Conservation (phyloP, 1,284 basidiomycete genomes). For the Ganoderma lucidum region DNA sequence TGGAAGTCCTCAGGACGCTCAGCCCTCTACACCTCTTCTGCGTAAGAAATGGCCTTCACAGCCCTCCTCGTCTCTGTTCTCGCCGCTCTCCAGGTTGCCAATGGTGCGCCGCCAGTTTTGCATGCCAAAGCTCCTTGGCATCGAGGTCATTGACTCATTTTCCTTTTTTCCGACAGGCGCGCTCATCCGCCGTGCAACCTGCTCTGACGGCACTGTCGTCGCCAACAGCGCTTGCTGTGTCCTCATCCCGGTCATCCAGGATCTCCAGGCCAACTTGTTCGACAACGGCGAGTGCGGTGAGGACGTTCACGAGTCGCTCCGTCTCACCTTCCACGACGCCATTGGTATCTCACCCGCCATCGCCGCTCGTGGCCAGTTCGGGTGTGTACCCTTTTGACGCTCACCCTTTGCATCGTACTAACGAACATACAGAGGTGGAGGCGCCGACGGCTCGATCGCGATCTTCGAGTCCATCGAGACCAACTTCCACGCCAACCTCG, state of each 20-base stretch:
- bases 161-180: conserved; percentile 25
- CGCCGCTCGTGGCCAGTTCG: conserved; percentile 24
- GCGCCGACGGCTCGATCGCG: conserved; percentile 39
- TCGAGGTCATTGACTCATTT: not conserved
- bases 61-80: conserved; percentile 24
- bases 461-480: conserved; percentile 36
- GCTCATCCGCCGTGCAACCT: conserved; percentile 33
- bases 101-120: conserved; percentile 15
- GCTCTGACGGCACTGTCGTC: conserved; percentile 38
- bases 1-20: conserved; percentile 19
- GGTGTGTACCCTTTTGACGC: conserved; percentile 15
- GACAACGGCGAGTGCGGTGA: conserved; percentile 38
- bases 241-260: conserved; percentile 46
- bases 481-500: conserved; percentile 37
- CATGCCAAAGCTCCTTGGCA: not conserved
- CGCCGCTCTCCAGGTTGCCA: conserved; percentile 21
- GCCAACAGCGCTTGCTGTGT: conserved; percentile 48
- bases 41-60: conserved; percentile 23
- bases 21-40: conserved; percentile 2
- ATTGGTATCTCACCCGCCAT: conserved; percentile 33
- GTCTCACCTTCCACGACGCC: conserved; percentile 43
- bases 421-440: conserved; percentile 32
- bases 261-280: conserved; percentile 47
- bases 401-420: not conserved
- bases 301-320: conserved; percentile 40